phyloP scores from a whole-genome alignment of 192 early-diverging fungal genomes.

The Allomyces javanicus region DNA sequence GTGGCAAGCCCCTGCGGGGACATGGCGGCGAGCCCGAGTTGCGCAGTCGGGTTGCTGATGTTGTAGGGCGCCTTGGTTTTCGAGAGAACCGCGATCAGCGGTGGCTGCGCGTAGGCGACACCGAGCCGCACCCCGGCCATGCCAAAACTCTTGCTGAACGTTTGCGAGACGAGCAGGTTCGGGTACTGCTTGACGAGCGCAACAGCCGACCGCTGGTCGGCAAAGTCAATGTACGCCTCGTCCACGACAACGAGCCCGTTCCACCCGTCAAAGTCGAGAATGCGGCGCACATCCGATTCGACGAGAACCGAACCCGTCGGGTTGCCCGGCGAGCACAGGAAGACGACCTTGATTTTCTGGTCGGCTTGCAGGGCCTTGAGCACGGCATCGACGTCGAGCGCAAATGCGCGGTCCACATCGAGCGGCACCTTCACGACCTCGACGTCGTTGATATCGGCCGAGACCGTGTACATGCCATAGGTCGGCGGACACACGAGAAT shows the following conservation, averaged over 20 bases:
- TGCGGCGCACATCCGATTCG: constrained; percentile 38
- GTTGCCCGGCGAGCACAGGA: constrained; percentile 97
- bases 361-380: constrained; percentile 34
- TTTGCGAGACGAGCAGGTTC: constrained; percentile 92
- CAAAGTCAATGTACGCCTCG: constrained; percentile 98
- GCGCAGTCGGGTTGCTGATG: constrained; percentile 69
- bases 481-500: constrained; percentile 91
- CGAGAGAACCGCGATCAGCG: constrained; percentile 77
- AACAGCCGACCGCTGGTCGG: constrained; percentile 38
- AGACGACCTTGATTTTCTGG: constrained; percentile 68
- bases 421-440: constrained; percentile 68
- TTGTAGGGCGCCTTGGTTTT: constrained; percentile 99
- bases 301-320: constrained; percentile 75
- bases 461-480: constrained; percentile 96
- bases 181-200: constrained; percentile 58
- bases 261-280: constrained; percentile 44
- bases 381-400: constrained; percentile 42
- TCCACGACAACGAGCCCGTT: constrained; percentile 88
- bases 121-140: constrained; percentile 95
- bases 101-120: constrained; percentile 54
- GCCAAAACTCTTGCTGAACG: constrained; percentile 95
- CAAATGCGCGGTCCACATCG: constrained; percentile 49
- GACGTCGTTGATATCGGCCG: constrained; percentile 87
- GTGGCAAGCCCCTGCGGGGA: constrained; percentile 36
- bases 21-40: constrained; percentile 60